A percentile compares a stretch with the other conserved stretches of the same genome.
These are phyloP conservation scores for Helenozyma baotianmanensis DNA, from an alignment of 805 yeast species.

Conservation along the genomic window DNA sequence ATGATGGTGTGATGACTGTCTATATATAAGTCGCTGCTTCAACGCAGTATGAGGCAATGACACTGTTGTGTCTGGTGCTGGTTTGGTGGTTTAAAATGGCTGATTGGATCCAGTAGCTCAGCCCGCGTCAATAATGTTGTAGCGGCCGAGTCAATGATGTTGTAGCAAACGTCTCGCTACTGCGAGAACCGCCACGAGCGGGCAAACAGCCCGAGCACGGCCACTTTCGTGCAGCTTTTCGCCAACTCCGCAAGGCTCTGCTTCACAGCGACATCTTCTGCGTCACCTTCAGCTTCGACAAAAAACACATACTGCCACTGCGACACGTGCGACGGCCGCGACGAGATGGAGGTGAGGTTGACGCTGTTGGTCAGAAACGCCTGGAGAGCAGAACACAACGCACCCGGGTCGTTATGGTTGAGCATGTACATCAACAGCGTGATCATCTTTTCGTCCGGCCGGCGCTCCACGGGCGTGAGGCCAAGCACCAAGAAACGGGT, in stretches of 20 bases:
- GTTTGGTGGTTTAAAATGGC: no score
- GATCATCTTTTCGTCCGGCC: constrained; percentile 20
- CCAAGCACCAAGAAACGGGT: constrained; percentile 79
- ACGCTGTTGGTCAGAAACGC: constrained; percentile 52
- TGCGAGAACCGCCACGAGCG: constrained; percentile 41
- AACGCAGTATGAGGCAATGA: no score
- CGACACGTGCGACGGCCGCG: constrained; percentile 65
- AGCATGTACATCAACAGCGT: constrained; percentile 65
- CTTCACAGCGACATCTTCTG: constrained; percentile 22
- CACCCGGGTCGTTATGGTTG: constrained; percentile 63
- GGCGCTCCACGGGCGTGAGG: constrained; percentile 11
- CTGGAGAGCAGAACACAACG: constrained; percentile 61
- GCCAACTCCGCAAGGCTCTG: constrained; percentile 41
- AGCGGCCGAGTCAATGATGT: no score
- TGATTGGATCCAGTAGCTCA: no score
- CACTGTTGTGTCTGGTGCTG: no score
- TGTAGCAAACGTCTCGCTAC: no score
- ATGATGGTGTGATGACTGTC: no score
- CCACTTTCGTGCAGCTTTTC: constrained; percentile 43
- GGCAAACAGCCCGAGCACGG: constrained; percentile 56
- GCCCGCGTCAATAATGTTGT: no score
- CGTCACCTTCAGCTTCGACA: constrained; percentile 57
- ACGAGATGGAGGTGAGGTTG: constrained; percentile 66
- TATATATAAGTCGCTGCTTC: no score
- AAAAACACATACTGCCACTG: constrained; percentile 85